Percentiles rank a stretch among this genome's conserved stretches.
These are phyloP conservation scores for Dictyostelium intermedium DNA, from an alignment of 78 protist genomes.

Conservation along the genomic window DNA sequence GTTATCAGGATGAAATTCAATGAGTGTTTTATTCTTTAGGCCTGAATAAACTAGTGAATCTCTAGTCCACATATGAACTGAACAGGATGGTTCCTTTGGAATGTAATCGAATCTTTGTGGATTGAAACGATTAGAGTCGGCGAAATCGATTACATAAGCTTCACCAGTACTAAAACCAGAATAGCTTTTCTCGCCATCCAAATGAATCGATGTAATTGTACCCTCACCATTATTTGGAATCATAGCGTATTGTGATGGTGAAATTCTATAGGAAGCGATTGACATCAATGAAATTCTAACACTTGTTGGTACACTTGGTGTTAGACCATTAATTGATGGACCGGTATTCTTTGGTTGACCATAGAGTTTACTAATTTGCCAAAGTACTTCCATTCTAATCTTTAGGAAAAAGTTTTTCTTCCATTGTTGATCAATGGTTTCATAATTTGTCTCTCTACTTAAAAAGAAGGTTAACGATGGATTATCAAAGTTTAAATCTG, in stretches of 20 bases:
- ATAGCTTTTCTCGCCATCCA: not conserved
- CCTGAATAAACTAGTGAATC: not conserved
- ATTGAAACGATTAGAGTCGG: not conserved
- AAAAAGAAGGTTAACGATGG: conserved; percentile 25
- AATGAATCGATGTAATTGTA: conserved; percentile 4
- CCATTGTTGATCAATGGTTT: conserved; percentile 31
- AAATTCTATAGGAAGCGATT: conserved; percentile 19
- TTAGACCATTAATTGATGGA: not conserved
- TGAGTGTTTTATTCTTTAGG: not conserved
- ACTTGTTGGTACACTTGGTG: not conserved
- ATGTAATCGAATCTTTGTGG: conserved; percentile 1
- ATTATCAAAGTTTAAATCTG: conserved; percentile 1
- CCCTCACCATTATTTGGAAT: not conserved
- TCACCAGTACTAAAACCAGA: conserved; percentile 15
- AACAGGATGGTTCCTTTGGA: not conserved
- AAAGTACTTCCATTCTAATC: conserved; percentile 43
- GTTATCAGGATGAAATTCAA: not conserved
- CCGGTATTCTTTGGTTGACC: conserved; percentile 22
- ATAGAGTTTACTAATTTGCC: conserved; percentile 9
- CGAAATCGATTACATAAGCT: not conserved
- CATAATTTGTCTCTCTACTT: conserved; percentile 48
- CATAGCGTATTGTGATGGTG: conserved; percentile 36
- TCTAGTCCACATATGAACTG: not conserved
- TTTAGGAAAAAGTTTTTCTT: conserved; percentile 46
- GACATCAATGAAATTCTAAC: conserved; percentile 12